Evolutionary conservation across 768 basidiomycete species (phyloP).

Genomic region (Suillus lakei): DNA sequence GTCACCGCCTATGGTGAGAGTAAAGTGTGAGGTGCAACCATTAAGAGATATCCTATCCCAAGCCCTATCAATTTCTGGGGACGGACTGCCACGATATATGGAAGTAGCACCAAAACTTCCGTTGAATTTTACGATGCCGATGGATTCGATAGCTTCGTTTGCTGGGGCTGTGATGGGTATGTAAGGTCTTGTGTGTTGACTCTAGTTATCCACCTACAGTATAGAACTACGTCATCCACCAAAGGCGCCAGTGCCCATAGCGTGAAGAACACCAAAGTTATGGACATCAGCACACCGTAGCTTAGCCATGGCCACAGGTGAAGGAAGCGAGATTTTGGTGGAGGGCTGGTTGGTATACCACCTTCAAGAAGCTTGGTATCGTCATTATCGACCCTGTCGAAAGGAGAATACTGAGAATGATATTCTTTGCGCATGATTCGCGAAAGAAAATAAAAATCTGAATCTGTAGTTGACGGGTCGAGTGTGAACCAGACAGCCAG

Average conservation of each 20-base stretch:
- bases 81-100: slow-evolving; percentile 10
- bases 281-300: neutral
- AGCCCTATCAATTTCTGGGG: slow-evolving; percentile 13
- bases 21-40: neutral
- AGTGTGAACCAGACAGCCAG: neutral
- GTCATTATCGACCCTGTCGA: neutral
- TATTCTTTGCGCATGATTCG: neutral
- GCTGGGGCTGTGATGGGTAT: slow-evolving; percentile 11
- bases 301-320: slow-evolving; percentile 9
- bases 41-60: slow-evolving; percentile 4
- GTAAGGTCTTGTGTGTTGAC: neutral
- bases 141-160: slow-evolving; percentile 12
- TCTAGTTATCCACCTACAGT: neutral
- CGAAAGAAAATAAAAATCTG: neutral
- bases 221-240: neutral
- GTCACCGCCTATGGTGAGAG: neutral
- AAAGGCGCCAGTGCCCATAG: slow-evolving; percentile 10
- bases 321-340: neutral
- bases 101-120: neutral
- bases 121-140: slow-evolving; percentile 11
- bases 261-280: slow-evolving; percentile 8
- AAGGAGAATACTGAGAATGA: neutral
- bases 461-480: neutral
- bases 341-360: neutral
- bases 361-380: neutral